phyloP scores from a whole-genome alignment of 495 filamentous ascomycete species.

The Penicillium verhagenii region DNA sequence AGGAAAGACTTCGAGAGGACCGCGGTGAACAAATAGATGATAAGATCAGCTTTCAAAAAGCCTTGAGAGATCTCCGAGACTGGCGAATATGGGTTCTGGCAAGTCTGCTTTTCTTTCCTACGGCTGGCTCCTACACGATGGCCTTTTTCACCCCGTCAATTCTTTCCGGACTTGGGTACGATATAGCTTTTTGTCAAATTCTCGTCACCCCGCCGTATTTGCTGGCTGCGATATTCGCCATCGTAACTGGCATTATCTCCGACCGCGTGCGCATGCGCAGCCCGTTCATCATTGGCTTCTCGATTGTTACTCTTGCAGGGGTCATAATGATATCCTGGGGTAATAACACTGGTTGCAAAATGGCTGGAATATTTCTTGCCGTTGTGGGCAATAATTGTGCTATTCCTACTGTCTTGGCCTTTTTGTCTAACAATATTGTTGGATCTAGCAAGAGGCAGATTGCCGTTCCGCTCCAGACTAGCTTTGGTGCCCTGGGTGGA shows the following conservation, averaged over 20 bases:
- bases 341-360: too few relatives aligned
- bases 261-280: constrained; percentile 5
- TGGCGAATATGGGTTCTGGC: constrained; percentile 20
- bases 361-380: too few relatives aligned
- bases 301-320: neutral
- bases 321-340: too few relatives aligned
- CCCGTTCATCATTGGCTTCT: neutral
- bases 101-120: constrained; percentile 48
- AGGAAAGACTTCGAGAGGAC: neutral
- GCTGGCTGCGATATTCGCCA: constrained; percentile 19
- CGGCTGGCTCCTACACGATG: constrained; percentile 50
- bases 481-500: too few relatives aligned
- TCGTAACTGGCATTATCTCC: constrained; percentile 5
- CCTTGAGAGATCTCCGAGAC: constrained; percentile 4
- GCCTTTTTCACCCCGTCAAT: too few relatives aligned
- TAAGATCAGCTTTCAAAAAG: constrained; percentile 1
- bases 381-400: too few relatives aligned
- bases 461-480: too few relatives aligned
- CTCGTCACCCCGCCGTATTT: constrained; percentile 55
- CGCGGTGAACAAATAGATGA: constrained; percentile 1
- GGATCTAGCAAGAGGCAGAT: too few relatives aligned
- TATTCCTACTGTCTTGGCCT: too few relatives aligned
- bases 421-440: too few relatives aligned
- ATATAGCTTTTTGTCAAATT: constrained; percentile 41
- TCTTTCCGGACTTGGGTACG: constrained; percentile 43